Percentiles rank a stretch among this genome's conserved stretches.
phyloP scores from a whole-genome alignment of 345 rosid species.

The Schrenkiella parvula region DNA sequence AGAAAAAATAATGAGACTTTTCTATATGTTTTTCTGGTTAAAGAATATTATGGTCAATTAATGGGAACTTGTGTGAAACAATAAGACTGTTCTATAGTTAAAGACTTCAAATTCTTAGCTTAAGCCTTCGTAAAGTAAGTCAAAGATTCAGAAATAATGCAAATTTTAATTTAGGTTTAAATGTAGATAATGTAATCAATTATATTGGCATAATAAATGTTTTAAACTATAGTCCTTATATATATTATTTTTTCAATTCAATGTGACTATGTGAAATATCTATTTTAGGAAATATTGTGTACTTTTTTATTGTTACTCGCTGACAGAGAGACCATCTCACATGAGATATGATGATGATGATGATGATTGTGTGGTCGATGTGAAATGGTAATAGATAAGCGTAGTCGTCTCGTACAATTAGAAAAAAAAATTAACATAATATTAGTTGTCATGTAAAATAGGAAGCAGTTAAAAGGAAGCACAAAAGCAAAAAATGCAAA shows the following conservation, averaged over 20 bases:
- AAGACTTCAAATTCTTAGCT: too few relatives aligned
- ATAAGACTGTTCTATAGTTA: background rate
- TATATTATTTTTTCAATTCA: too few relatives aligned
- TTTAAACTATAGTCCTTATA: too few relatives aligned
- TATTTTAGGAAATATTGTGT: background rate
- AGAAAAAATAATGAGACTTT: too few relatives aligned
- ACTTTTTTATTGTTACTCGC: background rate
- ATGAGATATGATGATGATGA: conserved; percentile 12
- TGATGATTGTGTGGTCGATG: conserved; percentile 15
- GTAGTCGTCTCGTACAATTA: too few relatives aligned
- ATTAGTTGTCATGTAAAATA: conserved; percentile 24
- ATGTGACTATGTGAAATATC: conserved; percentile 22
- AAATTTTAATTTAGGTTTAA: too few relatives aligned
- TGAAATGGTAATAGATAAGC: conserved; percentile 8
- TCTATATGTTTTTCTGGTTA: too few relatives aligned
- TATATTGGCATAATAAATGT: too few relatives aligned
- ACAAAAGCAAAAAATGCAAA: conserved; percentile 79
- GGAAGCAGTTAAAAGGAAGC: conserved; percentile 89
- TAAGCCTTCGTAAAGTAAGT: too few relatives aligned
- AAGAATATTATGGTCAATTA: background rate
- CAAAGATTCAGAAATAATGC: too few relatives aligned
- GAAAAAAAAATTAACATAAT: background rate
- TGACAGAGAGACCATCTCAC: conserved; percentile 7
- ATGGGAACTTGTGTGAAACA: background rate
- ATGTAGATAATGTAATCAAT: too few relatives aligned